phyloP scores from a whole-genome alignment of 768 basidiomycete species.

The Phaffia tasmanica region DNA sequence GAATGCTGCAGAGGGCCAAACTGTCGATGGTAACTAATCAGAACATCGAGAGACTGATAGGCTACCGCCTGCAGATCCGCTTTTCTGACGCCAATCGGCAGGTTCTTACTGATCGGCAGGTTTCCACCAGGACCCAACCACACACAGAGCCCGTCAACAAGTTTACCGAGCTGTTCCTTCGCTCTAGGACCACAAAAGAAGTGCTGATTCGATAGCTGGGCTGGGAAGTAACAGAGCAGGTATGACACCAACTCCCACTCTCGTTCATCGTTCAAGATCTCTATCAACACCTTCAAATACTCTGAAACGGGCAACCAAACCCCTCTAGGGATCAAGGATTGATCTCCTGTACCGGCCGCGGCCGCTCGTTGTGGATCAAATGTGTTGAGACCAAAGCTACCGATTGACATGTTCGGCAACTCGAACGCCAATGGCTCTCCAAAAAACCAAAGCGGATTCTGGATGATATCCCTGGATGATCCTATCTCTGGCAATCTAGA shows the following conservation, averaged over 20 bases:
- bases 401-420: slow-evolving; percentile 43
- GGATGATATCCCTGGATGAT: slow-evolving; percentile 15
- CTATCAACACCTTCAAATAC: slow-evolving; percentile 55
- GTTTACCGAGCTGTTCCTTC: slow-evolving; percentile 52
- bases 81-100: slow-evolving; percentile 43
- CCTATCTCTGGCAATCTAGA: slow-evolving; percentile 20
- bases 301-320: slow-evolving; percentile 57
- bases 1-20: slow-evolving; percentile 49
- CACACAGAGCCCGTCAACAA: slow-evolving; percentile 29
- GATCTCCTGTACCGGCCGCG: neutral
- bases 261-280: slow-evolving; percentile 55
- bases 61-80: slow-evolving; percentile 75
- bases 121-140: slow-evolving; percentile 19
- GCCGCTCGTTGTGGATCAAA: slow-evolving; percentile 34
- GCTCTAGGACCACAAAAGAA: slow-evolving; percentile 84
- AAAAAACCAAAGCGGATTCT: slow-evolving; percentile 42
- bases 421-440: slow-evolving; percentile 35
- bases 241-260: slow-evolving; percentile 94
- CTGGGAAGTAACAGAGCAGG: slow-evolving; percentile 76
- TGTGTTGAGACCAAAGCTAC: slow-evolving; percentile 40
- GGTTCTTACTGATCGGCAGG: slow-evolving; percentile 29
- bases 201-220: slow-evolving; percentile 88
- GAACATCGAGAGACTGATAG: slow-evolving; percentile 73
- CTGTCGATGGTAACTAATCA: slow-evolving; percentile 73
- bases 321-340: slow-evolving; percentile 28